Base-by-base conservation (phyloP, 306 rosid genomes). In the Albizia julibrissin region DNA sequence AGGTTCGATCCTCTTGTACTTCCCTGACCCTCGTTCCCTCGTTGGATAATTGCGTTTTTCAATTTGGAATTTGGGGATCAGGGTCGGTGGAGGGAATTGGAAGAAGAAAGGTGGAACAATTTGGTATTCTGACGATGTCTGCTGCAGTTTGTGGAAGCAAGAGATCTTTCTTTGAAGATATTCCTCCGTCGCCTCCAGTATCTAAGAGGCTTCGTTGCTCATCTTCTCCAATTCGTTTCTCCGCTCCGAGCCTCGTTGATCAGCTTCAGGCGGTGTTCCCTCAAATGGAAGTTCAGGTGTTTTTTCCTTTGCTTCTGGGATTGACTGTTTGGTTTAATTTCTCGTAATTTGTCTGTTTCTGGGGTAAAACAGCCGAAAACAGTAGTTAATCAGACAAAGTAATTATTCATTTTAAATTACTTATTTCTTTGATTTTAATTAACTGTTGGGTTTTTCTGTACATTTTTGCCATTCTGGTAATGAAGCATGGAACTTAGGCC, bases 131-230 rank as follows among this genome's bases (percentile, higher is more conserved):
- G 91, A 91, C 87, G 85, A 93, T 95, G 99, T 95, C 97, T 92
- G 98, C 98, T 84, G 97, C 94, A 24, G 99, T 95, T 91, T 92
- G 99, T 78, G 99, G 99, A 84, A 89, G 92, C 91, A 95, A 95
- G 92, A 90, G 98, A 89, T 90, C 97, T 81, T 95, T 93, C 89
- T 93, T 95, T 37, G 99, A 95, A 89, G 99, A 95, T 33, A 94
- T 93, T 73, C 99, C 96, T 66, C 91, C 97, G 16, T 93, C 98
- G 22, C 98, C 98, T 31, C 96, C 98, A 3, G 86, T 95, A 0
- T 61, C 97, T 7, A 93, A 95, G 92, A 89, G 98, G 89, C 87
- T 87, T 18, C 99, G 99, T 77, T 93, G 98, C 71, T 92, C 98
- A 14, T 88, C 99, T 74, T 94, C 98, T 3, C 99, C 98, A 47